phyloP scores from a whole-genome alignment of 345 rosid species.

The Balakata baccata region DNA sequence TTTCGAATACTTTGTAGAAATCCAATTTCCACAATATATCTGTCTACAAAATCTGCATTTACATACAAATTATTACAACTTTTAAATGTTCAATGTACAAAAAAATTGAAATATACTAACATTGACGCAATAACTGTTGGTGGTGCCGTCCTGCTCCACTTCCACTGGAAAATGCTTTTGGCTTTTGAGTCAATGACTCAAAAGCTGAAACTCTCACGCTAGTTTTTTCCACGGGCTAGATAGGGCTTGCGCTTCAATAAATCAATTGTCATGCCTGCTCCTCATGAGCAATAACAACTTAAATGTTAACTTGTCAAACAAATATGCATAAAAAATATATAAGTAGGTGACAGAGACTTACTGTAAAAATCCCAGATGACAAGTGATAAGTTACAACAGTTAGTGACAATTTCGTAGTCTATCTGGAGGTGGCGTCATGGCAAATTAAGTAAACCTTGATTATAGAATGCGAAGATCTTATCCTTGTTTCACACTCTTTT shows the following conservation, averaged over 20 bases:
- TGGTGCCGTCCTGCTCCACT: background rate
- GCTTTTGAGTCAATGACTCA: background rate
- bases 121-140: background rate
- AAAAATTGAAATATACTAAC: background rate
- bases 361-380: too few relatives aligned
- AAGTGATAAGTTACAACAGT: too few relatives aligned
- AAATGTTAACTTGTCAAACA: too few relatives aligned
- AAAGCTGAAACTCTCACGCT: background rate
- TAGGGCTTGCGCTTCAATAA: conserved; percentile 1
- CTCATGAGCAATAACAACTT: background rate
- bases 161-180: conserved; percentile 18
- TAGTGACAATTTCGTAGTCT: background rate
- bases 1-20: too few relatives aligned
- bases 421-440: background rate
- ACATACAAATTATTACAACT: background rate
- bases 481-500: background rate
- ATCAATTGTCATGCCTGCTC: background rate
- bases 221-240: background rate
- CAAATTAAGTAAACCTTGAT: background rate
- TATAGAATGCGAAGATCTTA: background rate
- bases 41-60: background rate
- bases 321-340: too few relatives aligned
- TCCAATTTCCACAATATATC: background rate
- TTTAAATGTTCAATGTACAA: too few relatives aligned
- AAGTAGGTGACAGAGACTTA: too few relatives aligned